These are phyloP conservation scores for Endotrypanum monterogeii DNA, from an alignment of 208 protist genomes.

Conservation along the genomic window DNA sequence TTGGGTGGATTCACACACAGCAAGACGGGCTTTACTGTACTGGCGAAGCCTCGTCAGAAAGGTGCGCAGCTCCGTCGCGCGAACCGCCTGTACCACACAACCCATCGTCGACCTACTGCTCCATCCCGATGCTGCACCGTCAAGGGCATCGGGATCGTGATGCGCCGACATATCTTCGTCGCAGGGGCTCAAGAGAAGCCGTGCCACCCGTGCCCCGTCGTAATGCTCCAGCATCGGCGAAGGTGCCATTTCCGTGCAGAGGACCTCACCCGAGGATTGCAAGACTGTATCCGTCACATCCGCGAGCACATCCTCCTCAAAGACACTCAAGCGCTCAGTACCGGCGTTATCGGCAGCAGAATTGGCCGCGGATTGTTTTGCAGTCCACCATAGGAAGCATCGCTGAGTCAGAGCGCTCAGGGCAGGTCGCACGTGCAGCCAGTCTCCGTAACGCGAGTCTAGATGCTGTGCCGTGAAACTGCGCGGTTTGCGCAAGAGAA, in stretches of 20 bases:
- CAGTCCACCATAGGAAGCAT: slow-evolving; percentile 25
- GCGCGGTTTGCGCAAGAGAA: slow-evolving; percentile 43
- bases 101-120: slow-evolving; percentile 11
- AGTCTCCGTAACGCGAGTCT: slow-evolving; percentile 54
- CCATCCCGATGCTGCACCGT: no score
- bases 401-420: slow-evolving; percentile 27
- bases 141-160: neutral
- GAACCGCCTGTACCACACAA: slow-evolving; percentile 35
- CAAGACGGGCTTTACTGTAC: slow-evolving; percentile 9
- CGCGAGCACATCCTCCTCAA: neutral
- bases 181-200: slow-evolving; percentile 17
- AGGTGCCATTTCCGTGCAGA: neutral
- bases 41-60: slow-evolving; percentile 27
- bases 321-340: neutral
- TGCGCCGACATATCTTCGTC: neutral
- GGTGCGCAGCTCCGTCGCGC: slow-evolving; percentile 31
- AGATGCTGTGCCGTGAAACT: slow-evolving; percentile 47
- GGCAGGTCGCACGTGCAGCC: slow-evolving; percentile 48
- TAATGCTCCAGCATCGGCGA: slow-evolving; percentile 29
- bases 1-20: neutral
- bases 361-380: neutral
- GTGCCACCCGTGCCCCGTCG: slow-evolving; percentile 31
- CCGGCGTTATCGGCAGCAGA: neutral
- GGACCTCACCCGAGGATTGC: neutral
- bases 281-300: neutral